Percentiles rank a stretch among this genome's conserved stretches.
phyloP scores from a whole-genome alignment of 2,329 filamentous ascomycete genomes.

The Huntiella bhutanensis region DNA sequence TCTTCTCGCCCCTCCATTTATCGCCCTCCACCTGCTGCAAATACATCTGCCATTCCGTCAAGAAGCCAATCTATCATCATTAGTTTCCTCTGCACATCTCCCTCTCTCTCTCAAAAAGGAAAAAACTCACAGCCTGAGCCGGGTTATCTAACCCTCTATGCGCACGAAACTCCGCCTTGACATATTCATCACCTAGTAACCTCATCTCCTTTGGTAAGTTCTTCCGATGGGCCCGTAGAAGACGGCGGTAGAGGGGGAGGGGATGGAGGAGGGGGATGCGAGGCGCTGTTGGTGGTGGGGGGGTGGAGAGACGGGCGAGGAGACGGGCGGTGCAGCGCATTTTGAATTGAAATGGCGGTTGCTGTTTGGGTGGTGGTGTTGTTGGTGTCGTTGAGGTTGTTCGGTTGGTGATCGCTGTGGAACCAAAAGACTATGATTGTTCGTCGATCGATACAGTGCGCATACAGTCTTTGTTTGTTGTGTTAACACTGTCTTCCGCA shows the following conservation, averaged over 20 bases:
- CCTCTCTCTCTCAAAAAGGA: not conserved
- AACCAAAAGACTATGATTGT: too few species aligned
- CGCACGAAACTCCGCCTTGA: slow-evolving; percentile 79
- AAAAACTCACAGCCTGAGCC: slow-evolving; percentile 54
- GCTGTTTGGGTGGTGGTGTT: too few species aligned
- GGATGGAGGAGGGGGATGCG: slow-evolving; percentile 51
- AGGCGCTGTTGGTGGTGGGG: not conserved
- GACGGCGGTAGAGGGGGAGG: slow-evolving; percentile 70
- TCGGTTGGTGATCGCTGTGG: too few species aligned
- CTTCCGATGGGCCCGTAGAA: slow-evolving; percentile 72
- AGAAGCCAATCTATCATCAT: slow-evolving; percentile 59
- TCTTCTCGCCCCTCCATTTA: slow-evolving; percentile 45
- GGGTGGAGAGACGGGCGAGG: not conserved
- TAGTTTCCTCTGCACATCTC: not conserved
- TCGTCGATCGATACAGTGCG: too few species aligned
- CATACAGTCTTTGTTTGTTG: too few species aligned
- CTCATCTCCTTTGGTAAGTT: slow-evolving; percentile 57
- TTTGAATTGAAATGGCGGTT: too few species aligned
- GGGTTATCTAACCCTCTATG: slow-evolving; percentile 78
- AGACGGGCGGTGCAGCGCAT: not conserved
- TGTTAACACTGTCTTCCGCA: too few species aligned
- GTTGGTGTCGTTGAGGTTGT: too few species aligned
- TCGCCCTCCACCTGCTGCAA: slow-evolving; percentile 84
- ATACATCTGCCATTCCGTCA: slow-evolving; percentile 93
- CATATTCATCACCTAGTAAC: slow-evolving; percentile 73